These are phyloP conservation scores for Gastrolobium bilobum DNA, from an alignment of 306 rosid species.

Conservation along the genomic window DNA sequence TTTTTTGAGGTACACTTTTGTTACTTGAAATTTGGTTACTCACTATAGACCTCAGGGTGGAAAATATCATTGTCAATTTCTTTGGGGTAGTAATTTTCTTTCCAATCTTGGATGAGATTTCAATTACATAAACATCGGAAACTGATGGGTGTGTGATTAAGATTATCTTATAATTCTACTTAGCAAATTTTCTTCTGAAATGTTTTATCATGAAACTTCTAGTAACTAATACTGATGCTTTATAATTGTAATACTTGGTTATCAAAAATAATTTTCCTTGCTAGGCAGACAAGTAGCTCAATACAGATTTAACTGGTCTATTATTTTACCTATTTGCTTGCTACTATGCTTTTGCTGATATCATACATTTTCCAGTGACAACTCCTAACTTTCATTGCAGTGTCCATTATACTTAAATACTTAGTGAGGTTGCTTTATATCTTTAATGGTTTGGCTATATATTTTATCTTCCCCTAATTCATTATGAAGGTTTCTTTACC, in stretches of 20 bases:
- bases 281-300: not conserved
- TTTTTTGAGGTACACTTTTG: not conserved
- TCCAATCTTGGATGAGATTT: not conserved
- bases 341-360: conserved; percentile 26
- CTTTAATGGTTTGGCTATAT: conserved; percentile 30
- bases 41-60: conserved; percentile 8
- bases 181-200: conserved; percentile 24
- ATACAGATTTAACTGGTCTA: not conserved
- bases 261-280: conserved; percentile 10
- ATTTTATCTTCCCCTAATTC: not conserved
- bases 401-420: conserved; percentile 1
- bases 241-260: conserved; percentile 12
- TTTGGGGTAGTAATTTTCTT: not conserved
- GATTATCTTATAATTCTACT: conserved; percentile 6
- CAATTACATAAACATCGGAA: not conserved
- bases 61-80: conserved; percentile 10
- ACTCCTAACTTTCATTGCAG: conserved; percentile 15
- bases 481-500: conserved; percentile 19
- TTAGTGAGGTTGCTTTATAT: not conserved
- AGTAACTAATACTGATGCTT: not conserved
- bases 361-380: conserved; percentile 11
- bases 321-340: not conserved
- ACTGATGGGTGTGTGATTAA: not conserved
- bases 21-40: not conserved
- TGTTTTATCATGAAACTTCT: conserved; percentile 26